Base-by-base conservation (phyloP, 176 grass and related monocot species). In the Cymbopogon citratus region DNA sequence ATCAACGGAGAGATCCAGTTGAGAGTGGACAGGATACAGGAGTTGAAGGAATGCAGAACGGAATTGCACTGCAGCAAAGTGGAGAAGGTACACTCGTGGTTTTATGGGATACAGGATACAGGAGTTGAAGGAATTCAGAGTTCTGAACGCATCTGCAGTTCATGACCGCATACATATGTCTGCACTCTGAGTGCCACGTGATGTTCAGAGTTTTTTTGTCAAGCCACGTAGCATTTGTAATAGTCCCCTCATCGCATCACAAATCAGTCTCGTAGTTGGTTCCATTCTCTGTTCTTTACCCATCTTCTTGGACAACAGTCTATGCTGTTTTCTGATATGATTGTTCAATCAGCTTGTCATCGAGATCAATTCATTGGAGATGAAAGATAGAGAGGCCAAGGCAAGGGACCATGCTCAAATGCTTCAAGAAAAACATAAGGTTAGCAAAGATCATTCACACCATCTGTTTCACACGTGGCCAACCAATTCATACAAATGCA, bases 391-490 rank as follows among this genome's bases (percentile, higher is more conserved):
- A 34, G 27, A 39, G 1, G 23, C 57, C 36, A 66, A 60, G 21
- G 36, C 46, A 23, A 41, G 25, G 48, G 54, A 51, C 24, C 23
- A 52, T 69, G 76, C 18, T 63, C 70, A 62, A 18, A 80, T 21
- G 70, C 70, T 88, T 10, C 76, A 51, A 14, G 63, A 80, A 62
- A 61, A 63, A 9, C 81, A 88, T n/a, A 69, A 84, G 81, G 76
- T 28, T 3, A 36, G 26, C 46, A 69, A 65, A 65, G 33, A 60
- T 74, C n/a, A 77, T 33, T 23, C 60, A 4, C 13, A 63, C 13
- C 26, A 31, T 76, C 7, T 63, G 16, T 10, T 41, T 52, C 24
- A 71, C 26, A 49, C 21, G 62, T 28, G n/a, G 69, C 49, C 3
- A 76, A 12, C 3, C 2, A 76, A 29, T 24, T 76, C 31, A 52